A percentile compares a stretch with the other conserved stretches of the same genome.
Conservation (phyloP, 106 monocot genomes). For the Amphibolis antarctica region DNA sequence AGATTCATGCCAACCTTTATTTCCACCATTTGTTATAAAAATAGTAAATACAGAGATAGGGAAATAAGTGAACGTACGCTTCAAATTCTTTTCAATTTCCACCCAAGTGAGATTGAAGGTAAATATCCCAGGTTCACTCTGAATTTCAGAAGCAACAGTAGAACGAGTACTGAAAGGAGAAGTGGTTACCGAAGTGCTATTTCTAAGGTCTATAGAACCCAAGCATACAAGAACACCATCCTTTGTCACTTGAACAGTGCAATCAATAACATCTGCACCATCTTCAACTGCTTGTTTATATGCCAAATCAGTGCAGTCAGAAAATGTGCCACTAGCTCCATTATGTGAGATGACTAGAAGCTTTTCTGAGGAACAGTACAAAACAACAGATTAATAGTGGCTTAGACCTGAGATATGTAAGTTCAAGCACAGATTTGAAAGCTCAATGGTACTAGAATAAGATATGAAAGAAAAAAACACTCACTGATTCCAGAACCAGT, state of each 20-base stretch:
- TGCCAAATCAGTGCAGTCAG: conserved; percentile 80
- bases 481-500: conserved; percentile 38
- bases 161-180: conserved; percentile 33
- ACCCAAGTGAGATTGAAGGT: conserved; percentile 81
- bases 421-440: background rate
- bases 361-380: conserved; percentile 26
- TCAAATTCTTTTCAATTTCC: conserved; percentile 51
- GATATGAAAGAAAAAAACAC: background rate
- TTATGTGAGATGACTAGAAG: conserved; percentile 61
- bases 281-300: conserved; percentile 68
- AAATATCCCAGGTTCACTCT: conserved; percentile 51
- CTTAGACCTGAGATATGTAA: background rate
- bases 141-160: conserved; percentile 46
- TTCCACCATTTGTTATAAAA: no score
- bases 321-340: conserved; percentile 87
- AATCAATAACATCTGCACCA: conserved; percentile 82
- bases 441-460: conserved; percentile 1
- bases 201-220: conserved; percentile 51
- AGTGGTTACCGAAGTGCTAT: conserved; percentile 31
- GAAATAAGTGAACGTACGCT: conserved; percentile 37
- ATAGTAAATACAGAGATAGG: background rate
- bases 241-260: conserved; percentile 59
- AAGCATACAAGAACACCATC: conserved; percentile 75
- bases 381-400: background rate
- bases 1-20: no score